Evolutionary conservation across 192 early-diverging fungal species (phyloP).

Genomic region (Tieghemiomyces parasiticus): DNA sequence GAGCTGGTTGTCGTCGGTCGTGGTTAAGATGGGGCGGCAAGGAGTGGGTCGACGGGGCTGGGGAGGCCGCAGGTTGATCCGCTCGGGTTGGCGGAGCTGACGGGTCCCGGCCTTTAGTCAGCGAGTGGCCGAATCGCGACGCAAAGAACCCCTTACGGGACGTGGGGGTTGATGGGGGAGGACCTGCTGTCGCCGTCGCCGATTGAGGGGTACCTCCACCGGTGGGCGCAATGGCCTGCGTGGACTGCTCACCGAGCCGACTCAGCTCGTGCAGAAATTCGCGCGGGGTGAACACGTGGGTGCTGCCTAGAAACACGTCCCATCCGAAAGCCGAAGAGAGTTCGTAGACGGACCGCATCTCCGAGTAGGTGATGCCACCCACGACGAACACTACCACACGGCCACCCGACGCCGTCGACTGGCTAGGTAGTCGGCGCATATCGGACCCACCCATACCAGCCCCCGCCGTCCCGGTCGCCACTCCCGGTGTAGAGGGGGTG

Average conservation of each 20-base stretch:
- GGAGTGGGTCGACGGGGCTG: no score
- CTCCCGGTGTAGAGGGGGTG: neutral
- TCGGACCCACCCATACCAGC: neutral
- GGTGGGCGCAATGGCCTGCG: no score
- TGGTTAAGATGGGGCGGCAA: no score
- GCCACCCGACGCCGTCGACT: neutral
- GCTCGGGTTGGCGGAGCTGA: no score
- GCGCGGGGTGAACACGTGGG: conserved; percentile 29
- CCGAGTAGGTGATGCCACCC: conserved; percentile 29
- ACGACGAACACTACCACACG: conserved; percentile 26
- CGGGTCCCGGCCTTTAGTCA: no score
- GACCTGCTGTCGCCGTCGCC: no score
- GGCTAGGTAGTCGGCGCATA: neutral
- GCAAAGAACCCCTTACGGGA: neutral
- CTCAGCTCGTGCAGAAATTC: conserved; percentile 27
- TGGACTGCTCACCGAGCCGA: conserved; percentile 15
- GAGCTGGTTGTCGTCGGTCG: no score
- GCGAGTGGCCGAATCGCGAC: neutral
- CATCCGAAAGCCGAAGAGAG: conserved; percentile 20
- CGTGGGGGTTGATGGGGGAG: neutral
- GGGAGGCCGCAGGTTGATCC: no score
- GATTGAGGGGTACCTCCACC: no score
- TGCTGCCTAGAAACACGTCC: conserved; percentile 29
- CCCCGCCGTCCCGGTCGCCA: neutral
- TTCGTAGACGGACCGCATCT: conserved; percentile 31